Base-by-base conservation (phyloP, 352 stramenopile genomes). In the Pythium plurisporium region DNA sequence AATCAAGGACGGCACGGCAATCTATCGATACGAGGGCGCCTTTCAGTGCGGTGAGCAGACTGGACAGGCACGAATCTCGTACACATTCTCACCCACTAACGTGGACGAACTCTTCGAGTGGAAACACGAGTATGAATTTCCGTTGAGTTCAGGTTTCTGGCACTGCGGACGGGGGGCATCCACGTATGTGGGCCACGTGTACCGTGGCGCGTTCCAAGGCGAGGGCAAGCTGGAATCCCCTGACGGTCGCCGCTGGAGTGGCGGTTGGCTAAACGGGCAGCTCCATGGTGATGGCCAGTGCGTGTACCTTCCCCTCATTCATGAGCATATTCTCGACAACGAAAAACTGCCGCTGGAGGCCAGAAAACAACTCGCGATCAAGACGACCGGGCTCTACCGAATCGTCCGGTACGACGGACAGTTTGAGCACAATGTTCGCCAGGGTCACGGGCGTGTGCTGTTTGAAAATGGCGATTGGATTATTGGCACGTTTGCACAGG, bases 101-200 rank as follows among this genome's bases (percentile, higher is more conserved):
- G 43, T 40, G 38, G 5, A 57, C 25, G n/a, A 48, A 22, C 23
- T 47, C 20, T 74, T 70, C 19, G 72, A 86, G 30, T 85, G 75
- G 69, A 77, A 64, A 17, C 40, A 73, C 8, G 74, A 85, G 50
- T 87, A 85, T 48, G 79, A 92, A 57, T 92, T 89, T 43, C 82
- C 82, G 0, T n/a, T 59, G 1, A 50, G 59, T n/a, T 88, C 74
- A 22, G 65, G 70, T 1, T 82, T 70, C 33, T 90, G 74, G 76
- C 80, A 90, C 59, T 64, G 64, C 36, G 76, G 77, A 6, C 70
- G 76, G 31, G 76, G 82, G 17, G 64, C 49, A 5, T 82, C 67
- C 14, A 86, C 63, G 29, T 94, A 92, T 43, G 38, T 62, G 27
- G 84, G 84, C 23, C 38, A 43, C 9, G 67, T 92, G 7, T 22